A percentile compares a stretch with the other conserved stretches of the same genome.
These are phyloP conservation scores for Colletotrichum tropicicola DNA, from an alignment of 2,329 filamentous ascomycete species.

Conservation along the genomic window DNA sequence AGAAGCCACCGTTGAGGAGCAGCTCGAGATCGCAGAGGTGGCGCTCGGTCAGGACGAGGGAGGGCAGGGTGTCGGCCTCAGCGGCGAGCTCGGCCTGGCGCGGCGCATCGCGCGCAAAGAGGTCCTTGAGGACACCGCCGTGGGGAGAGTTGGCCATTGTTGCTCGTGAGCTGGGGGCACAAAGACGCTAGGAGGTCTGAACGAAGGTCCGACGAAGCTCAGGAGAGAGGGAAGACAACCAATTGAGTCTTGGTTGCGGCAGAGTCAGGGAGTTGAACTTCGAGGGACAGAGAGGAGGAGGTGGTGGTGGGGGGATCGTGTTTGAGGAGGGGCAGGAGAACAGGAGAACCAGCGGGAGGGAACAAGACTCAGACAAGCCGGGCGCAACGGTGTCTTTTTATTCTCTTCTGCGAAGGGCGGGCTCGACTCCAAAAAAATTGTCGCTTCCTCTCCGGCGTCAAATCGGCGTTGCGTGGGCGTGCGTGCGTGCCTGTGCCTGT, in stretches of 20 bases:
- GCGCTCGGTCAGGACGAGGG: slow-evolving; percentile 86
- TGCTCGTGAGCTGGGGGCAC: slow-evolving; percentile 18
- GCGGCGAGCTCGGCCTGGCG: slow-evolving; percentile 80
- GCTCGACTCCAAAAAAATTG: slow-evolving; percentile 12
- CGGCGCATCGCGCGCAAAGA: slow-evolving; percentile 90
- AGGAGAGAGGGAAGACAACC: slow-evolving; percentile 4
- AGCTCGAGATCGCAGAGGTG: slow-evolving; percentile 98
- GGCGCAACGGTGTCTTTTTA: slow-evolving; percentile 27
- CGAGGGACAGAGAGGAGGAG: not conserved
- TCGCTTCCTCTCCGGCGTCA: slow-evolving; percentile 23
- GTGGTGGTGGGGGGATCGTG: not conserved
- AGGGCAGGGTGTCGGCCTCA: slow-evolving; percentile 88
- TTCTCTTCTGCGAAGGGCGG: slow-evolving; percentile 23
- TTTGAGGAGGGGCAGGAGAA: not conserved
- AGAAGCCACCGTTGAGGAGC: slow-evolving; percentile 97
- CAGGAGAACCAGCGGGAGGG: slow-evolving; percentile 1
- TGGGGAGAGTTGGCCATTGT: slow-evolving; percentile 78
- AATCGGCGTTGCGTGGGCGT: slow-evolving; percentile 21
- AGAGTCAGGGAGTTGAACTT: not conserved
- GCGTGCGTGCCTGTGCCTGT: too few relatives aligned
- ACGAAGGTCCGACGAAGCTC: slow-evolving; percentile 2
- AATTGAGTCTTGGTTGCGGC: slow-evolving; percentile 18
- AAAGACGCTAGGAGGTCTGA: not conserved
- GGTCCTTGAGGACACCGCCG: slow-evolving; percentile 96
- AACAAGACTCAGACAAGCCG: not conserved